A percentile compares a stretch with the other conserved stretches of the same genome.
Evolutionary conservation across 805 yeast genomes (phyloP).

Genomic region (Yamadazyma nakazawae): DNA sequence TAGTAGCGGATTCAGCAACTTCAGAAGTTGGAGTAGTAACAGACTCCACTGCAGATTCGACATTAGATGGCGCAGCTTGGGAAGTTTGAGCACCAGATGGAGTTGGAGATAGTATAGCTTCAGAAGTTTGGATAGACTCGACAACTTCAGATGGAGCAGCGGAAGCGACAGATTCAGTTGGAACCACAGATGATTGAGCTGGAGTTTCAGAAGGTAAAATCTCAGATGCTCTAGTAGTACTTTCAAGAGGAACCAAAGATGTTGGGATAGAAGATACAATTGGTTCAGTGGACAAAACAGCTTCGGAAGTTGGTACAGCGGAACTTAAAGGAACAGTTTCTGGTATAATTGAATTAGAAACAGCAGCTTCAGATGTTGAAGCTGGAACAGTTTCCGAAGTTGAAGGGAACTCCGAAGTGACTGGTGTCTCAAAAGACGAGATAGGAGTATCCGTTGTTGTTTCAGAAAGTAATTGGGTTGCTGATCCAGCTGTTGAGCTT

Average conservation of each 20-base stretch:
- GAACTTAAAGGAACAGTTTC: not conserved
- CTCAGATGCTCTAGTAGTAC: not conserved
- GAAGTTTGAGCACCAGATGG: conserved; percentile 1
- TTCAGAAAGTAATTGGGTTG: not conserved
- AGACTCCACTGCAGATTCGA: conserved; percentile 3
- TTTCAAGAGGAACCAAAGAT: not conserved
- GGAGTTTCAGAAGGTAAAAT: not conserved
- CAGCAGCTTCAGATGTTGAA: not conserved
- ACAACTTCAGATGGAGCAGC: not conserved
- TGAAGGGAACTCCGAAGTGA: not conserved
- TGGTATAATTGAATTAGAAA: not conserved
- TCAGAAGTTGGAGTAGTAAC: conserved; percentile 3
- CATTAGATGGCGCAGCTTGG: conserved; percentile 3
- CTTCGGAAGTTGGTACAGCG: conserved; percentile 6
- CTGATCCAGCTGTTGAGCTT: not conserved
- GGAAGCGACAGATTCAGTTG: not conserved
- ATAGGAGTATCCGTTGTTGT: conserved; percentile 1
- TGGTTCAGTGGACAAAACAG: not conserved
- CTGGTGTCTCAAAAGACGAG: not conserved
- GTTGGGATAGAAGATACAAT: conserved; percentile 1
- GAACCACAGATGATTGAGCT: not conserved
- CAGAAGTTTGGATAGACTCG: not conserved
- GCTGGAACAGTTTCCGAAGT: conserved; percentile 1
- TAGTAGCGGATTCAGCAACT: conserved; percentile 1
- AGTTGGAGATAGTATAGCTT: conserved; percentile 1